Conservation (phyloP, 2,329 filamentous ascomycete genomes). For the Ophiostoma sp. region DNA sequence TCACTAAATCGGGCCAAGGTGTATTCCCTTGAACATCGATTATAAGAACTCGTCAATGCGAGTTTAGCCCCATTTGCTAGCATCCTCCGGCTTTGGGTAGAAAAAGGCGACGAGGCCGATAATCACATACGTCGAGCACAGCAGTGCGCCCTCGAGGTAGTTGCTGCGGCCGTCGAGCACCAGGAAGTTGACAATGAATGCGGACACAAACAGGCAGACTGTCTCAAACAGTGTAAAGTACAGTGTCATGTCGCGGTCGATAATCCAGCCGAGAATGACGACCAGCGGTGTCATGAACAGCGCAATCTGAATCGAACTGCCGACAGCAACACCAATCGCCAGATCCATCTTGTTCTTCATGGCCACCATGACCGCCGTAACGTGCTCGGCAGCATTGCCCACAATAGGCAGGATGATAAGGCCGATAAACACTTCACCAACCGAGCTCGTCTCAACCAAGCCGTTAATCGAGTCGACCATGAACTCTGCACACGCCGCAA, state of each 20-base stretch:
- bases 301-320: conserved; percentile 66
- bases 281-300: conserved; percentile 65
- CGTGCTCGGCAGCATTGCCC: conserved; percentile 67
- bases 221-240: conserved; percentile 90
- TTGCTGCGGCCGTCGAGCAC: conserved; percentile 82
- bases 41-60: not conserved
- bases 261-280: conserved; percentile 66
- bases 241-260: conserved; percentile 64
- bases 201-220: conserved; percentile 74
- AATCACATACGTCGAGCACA: conserved; percentile 63
- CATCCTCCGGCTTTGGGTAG: conserved; percentile 42
- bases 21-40: not conserved
- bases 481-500: conserved; percentile 65
- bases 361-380: conserved; percentile 62
- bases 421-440: conserved; percentile 64
- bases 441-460: conserved; percentile 49
- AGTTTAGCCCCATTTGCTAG: conserved; percentile 21
- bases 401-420: conserved; percentile 68
- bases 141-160: conserved; percentile 71
- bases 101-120: conserved; percentile 63
- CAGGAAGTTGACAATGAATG: conserved; percentile 82
- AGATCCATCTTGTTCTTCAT: conserved; percentile 73
- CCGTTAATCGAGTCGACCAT: conserved; percentile 63
- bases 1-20: not conserved
- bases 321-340: conserved; percentile 65